Evolutionary conservation across 1,139 yeast species (phyloP), one percentile per base, ranked within the genome.

Genomic region (Candida albicans): DNA sequence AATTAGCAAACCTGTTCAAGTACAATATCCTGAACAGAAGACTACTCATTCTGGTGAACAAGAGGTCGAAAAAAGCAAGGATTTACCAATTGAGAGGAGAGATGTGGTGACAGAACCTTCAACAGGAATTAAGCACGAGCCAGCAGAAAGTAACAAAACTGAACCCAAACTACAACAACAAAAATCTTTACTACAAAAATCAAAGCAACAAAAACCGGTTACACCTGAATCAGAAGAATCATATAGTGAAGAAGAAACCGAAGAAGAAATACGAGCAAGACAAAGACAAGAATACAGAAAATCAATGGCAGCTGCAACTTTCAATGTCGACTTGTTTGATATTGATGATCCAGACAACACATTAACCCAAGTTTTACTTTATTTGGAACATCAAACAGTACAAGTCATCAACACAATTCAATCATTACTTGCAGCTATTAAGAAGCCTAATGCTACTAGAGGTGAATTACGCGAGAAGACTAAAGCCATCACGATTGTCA

Each of bases 321-420:
- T 84, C 65, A 84, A 84, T 61, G 73, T 86, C 40, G 86, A 84
- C 46, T 78, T 82, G 39, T 88, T 87, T 64, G 89, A 87, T 64
- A 83, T 87, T 47, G 86, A 64, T 51, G 88, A 87, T 60, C 96
- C 96, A 2, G 96, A 89, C 56, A 87, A 87, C 60, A 87, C 96
- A 0, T 76, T 91, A 49, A 81, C 89, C 4, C 96, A 90, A 57
- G 82, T 93, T 45, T 79, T 90, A 54, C 76, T 84, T 38, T 93
- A 89, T 62, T 74, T 93, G 57, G 99, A 93, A 61, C 96, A 89
- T 63, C 96, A 91, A 67, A 91, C 98, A 0, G 93, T 87, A 29
- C 87, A 87, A 55, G 97, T 93, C 1, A 93, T 93, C 45, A 81
- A 90, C 26, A 87, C 96, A 0, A 91, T 91, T 54, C 97, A 91